Evolutionary conservation across 352 stramenopile genomes (phyloP), one percentile per base, ranked within the genome.

Genomic region (Pythium dissimile): DNA sequence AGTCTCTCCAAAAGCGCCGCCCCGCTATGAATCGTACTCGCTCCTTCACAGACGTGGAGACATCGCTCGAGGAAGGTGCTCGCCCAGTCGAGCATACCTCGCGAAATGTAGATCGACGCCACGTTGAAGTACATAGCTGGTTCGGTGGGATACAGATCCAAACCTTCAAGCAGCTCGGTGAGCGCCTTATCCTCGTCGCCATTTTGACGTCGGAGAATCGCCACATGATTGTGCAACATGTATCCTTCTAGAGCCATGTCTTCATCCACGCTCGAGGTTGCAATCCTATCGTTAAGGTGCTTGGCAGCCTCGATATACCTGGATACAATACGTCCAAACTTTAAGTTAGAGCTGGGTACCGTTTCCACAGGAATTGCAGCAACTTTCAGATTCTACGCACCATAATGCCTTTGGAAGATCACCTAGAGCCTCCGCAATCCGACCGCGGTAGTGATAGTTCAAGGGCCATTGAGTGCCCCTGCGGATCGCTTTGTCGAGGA

Each of bases 151-250:
- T 77, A 74, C 2, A 70, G 24, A 8, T 61, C 42, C 1, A 87
- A 67, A 9, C 71, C 77, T 11, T 52, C 57, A 15, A 70, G 53
- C 9, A 85, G 48, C 15, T 77, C 41, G 5, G 66, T 27, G 11
- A 77, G 47, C 23, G 78, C 75, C 1, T 65, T 42, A 1, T 78
- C 66, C 7, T 56, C 16, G 0, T 75, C 53, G 0, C 73, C 71
- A 11, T 59, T 46, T 8, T 57, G 42, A 5, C 67, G 56, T 26
- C 67, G 50, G 5, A 66, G 62, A 13, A 78, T 47, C 15, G 55
- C 76, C n/a, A 84, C 50, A 58, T 84, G 71, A 54, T 87, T 91
- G 62, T 71, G 72, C 16, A 88, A 21, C 0, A 35, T 3, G 24
- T 26, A 18, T 3, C 27, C 50, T 5, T 53, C 24, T 6, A 60